A percentile compares a stretch with the other conserved stretches of the same genome.
Evolutionary conservation across 2,329 filamentous ascomycete genomes (phyloP).

Genomic region (Pseudogymnoascus sp.): DNA sequence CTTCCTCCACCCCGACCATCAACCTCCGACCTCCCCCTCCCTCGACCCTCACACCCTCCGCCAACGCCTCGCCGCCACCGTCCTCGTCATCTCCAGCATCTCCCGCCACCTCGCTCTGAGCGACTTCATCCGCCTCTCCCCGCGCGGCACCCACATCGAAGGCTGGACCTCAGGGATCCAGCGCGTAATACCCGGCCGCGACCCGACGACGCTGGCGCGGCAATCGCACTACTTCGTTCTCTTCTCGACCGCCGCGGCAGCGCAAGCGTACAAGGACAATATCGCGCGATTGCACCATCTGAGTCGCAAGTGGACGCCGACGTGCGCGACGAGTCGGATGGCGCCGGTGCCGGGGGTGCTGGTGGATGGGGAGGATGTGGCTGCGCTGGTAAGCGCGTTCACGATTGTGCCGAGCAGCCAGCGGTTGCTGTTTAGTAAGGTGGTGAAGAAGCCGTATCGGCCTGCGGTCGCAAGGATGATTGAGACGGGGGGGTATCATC

Average conservation of each 20-base stretch:
- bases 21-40: neutral
- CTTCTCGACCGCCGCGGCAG: slow-evolving; percentile 53
- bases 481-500: slow-evolving; percentile 25
- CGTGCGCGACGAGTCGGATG: slow-evolving; percentile 24
- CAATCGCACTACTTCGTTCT: slow-evolving; percentile 60
- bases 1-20: slow-evolving; percentile 5
- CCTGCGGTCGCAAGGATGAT: slow-evolving; percentile 28
- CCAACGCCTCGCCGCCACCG: slow-evolving; percentile 10
- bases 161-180: slow-evolving; percentile 56
- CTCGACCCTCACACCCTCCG: neutral
- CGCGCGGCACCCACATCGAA: slow-evolving; percentile 54
- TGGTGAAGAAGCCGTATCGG: slow-evolving; percentile 28
- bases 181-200: slow-evolving; percentile 47
- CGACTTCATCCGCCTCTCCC: slow-evolving; percentile 63
- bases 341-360: slow-evolving; percentile 33
- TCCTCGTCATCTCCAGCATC: slow-evolving; percentile 49
- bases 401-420: slow-evolving; percentile 39
- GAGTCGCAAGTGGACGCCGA: slow-evolving; percentile 33
- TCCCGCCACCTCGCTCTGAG: slow-evolving; percentile 52
- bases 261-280: slow-evolving; percentile 51
- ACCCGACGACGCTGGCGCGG: slow-evolving; percentile 53
- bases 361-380: slow-evolving; percentile 38
- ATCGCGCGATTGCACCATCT: slow-evolving; percentile 42
- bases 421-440: slow-evolving; percentile 17
- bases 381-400: slow-evolving; percentile 39